Evolutionary conservation across 192 early-diverging fungal species (phyloP).

Genomic region (Backusella tuberculispora): DNA sequence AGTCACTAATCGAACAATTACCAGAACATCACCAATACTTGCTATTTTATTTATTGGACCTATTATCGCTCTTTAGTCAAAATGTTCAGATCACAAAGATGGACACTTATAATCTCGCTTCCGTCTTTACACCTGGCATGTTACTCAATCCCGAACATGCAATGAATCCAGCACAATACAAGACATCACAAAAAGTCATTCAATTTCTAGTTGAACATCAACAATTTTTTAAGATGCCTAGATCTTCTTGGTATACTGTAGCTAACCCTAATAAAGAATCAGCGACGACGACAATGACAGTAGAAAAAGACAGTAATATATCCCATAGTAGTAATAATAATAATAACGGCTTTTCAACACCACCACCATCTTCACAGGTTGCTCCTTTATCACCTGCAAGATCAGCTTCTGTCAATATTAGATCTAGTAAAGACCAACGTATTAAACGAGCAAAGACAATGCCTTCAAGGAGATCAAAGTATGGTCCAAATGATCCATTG

Average conservation of each 20-base stretch:
- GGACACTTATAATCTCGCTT: conserved; percentile 73
- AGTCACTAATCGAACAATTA: conserved; percentile 56
- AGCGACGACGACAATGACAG: not conserved
- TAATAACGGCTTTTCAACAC: not conserved
- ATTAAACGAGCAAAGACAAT: conserved; percentile 33
- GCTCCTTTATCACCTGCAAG: conserved; percentile 12
- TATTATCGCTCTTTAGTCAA: conserved; percentile 56
- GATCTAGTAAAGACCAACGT: conserved; percentile 16
- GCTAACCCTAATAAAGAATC: not conserved
- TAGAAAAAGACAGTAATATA: not conserved
- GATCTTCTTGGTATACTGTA: conserved; percentile 11
- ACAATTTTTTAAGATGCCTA: conserved; percentile 45
- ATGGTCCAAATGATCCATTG: conserved; percentile 32
- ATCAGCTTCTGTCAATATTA: not conserved
- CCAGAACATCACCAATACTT: conserved; percentile 64
- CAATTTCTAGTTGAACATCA: conserved; percentile 72
- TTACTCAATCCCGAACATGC: conserved; percentile 69
- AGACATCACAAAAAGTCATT: conserved; percentile 66
- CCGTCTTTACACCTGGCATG: conserved; percentile 74
- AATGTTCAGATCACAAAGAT: conserved; percentile 62
- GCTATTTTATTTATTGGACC: conserved; percentile 69
- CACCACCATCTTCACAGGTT: not conserved
- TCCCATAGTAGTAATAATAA: not conserved
- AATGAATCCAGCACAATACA: conserved; percentile 74
- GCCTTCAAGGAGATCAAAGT: conserved; percentile 33